phyloP scores from a whole-genome alignment of 2,329 filamentous ascomycete species.

The Alternaria viburni region DNA sequence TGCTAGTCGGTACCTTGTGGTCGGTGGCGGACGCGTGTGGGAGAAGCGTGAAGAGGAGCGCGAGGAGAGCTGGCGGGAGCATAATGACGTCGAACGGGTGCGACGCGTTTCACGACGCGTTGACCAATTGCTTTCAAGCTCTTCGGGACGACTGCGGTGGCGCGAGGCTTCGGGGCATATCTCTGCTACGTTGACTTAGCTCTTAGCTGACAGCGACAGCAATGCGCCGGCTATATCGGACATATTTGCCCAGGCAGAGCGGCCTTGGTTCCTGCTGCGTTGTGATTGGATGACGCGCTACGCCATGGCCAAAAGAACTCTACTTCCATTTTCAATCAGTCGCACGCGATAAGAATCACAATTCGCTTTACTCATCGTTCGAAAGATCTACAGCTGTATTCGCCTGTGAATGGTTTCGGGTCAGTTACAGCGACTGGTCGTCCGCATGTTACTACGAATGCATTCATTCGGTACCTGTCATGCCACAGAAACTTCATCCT shows the following conservation, averaged over 20 bases:
- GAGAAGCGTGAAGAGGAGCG: constrained; percentile 21
- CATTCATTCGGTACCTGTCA: neutral
- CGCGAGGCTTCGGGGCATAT: constrained; percentile 2
- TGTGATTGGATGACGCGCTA: constrained; percentile 2
- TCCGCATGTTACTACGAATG: neutral
- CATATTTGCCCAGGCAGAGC: constrained; percentile 3
- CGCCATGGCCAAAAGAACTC: constrained; percentile 5
- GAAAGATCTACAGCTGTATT: neutral
- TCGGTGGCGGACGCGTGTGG: constrained; percentile 15
- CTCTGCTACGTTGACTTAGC: constrained; percentile 6
- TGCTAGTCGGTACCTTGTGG: constrained; percentile 48
- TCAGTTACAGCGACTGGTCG: neutral
- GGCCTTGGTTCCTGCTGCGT: constrained; percentile 1
- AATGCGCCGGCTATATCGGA: constrained; percentile 7
- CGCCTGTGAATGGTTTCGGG: neutral
- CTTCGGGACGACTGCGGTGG: constrained; percentile 13
- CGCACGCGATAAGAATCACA: constrained; percentile 16
- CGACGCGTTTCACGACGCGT: constrained; percentile 14
- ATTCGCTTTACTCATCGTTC: constrained; percentile 21
- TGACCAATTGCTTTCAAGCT: neutral
- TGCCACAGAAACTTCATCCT: neutral
- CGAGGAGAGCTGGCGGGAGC: constrained; percentile 26
- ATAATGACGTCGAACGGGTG: constrained; percentile 17
- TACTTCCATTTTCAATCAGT: constrained; percentile 2
- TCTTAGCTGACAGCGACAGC: constrained; percentile 5